These are phyloP conservation scores for Cornus kousa DNA, from an alignment of 148 eudicot species.

Conservation along the genomic window DNA sequence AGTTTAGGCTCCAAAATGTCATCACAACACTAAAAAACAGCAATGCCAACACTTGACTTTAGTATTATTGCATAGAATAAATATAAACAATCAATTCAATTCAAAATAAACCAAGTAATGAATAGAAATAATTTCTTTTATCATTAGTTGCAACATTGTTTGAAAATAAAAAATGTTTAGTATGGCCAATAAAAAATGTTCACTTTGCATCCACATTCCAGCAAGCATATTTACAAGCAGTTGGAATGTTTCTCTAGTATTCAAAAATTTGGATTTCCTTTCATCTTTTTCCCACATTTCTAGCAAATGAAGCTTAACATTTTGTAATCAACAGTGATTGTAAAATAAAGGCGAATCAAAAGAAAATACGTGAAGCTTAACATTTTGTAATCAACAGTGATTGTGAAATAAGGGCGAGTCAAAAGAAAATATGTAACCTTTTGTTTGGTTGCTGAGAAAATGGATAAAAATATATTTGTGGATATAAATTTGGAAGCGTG, in stretches of 20 bases:
- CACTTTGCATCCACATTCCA: neutral
- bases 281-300: neutral
- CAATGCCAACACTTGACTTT: neutral
- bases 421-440: neutral
- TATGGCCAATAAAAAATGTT: neutral
- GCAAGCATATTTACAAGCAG: neutral
- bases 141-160: neutral
- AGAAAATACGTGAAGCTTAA: too few species aligned
- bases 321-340: neutral
- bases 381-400: neutral
- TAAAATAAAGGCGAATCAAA: too few species aligned
- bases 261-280: neutral
- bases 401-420: neutral
- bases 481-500: neutral
- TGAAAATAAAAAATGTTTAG: neutral
- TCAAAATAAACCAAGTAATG: neutral
- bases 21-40: constrained; percentile 55
- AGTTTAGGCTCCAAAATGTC: constrained; percentile 78
- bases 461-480: neutral
- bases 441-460: neutral
- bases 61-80: neutral
- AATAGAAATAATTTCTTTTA: too few species aligned
- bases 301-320: neutral
- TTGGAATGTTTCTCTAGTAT: neutral
- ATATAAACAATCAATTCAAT: neutral